phyloP scores from a whole-genome alignment of 2,329 filamentous ascomycete species.

The Fusarium sp. region DNA sequence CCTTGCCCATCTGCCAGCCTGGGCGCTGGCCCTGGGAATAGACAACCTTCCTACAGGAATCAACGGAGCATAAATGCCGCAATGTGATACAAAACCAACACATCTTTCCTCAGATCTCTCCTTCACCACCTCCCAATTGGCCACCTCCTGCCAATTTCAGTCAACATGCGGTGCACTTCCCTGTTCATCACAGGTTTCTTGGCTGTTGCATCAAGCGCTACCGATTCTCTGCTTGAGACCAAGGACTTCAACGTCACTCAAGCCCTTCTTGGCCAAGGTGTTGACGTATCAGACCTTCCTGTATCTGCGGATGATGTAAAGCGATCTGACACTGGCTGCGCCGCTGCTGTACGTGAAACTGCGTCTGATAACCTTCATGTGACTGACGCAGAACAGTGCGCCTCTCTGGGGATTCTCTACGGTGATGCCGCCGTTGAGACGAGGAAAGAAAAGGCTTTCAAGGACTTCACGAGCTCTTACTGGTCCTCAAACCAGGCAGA shows the following conservation, averaged over 20 bases:
- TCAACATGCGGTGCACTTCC: slow-evolving; percentile 1
- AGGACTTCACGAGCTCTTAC: neutral
- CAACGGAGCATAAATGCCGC: neutral
- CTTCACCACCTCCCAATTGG: neutral
- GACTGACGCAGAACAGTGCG: neutral
- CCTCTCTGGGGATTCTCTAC: slow-evolving; percentile 22
- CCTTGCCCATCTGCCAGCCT: neutral
- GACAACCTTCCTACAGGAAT: neutral
- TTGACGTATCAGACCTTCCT: slow-evolving; percentile 9
- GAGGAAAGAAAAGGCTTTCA: neutral
- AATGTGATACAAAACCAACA: neutral
- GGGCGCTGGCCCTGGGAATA: neutral
- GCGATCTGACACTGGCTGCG: neutral
- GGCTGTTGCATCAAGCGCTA: neutral
- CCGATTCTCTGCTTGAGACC: neutral
- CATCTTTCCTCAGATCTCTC: neutral
- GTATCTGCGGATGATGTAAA: neutral
- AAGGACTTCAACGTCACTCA: slow-evolving; percentile 18
- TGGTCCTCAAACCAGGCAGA: slow-evolving; percentile 23
- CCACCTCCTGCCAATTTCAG: too few relatives aligned
- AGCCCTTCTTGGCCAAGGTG: slow-evolving; percentile 15
- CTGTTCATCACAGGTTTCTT: neutral
- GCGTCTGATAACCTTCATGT: fast-evolving
- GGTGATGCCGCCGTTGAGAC: slow-evolving; percentile 13
- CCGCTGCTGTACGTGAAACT: neutral